Conservation (phyloP, 805 yeast species). For the Metschnikowia colocasiae region DNA sequence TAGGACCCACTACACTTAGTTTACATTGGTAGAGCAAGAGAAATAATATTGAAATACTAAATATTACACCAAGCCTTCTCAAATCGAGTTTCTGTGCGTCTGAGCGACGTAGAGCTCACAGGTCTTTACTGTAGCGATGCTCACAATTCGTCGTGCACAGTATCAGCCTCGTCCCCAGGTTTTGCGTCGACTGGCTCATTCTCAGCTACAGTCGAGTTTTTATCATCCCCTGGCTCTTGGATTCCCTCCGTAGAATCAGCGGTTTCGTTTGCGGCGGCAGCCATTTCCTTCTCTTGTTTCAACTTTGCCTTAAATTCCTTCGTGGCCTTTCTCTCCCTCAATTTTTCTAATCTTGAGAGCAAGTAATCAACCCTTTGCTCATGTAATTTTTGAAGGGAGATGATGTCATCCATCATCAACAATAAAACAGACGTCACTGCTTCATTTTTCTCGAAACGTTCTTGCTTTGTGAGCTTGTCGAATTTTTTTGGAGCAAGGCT, state of each 20-base stretch:
- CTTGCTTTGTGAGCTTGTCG: slow-evolving; percentile 21
- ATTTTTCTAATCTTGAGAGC: slow-evolving; percentile 25
- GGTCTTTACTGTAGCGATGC: background rate
- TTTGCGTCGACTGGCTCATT: slow-evolving; percentile 6
- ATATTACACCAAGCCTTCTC: background rate
- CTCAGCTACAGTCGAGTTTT: slow-evolving; percentile 4
- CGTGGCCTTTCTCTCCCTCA: slow-evolving; percentile 29
- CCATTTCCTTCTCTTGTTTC: slow-evolving; percentile 24
- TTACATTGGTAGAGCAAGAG: background rate
- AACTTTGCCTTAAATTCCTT: slow-evolving; percentile 32
- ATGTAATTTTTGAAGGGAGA: slow-evolving; percentile 29
- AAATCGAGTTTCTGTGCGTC: too few species aligned
- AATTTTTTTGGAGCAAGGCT: slow-evolving; percentile 20
- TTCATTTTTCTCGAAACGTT: slow-evolving; percentile 26
- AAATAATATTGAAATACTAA: background rate
- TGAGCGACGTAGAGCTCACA: background rate
- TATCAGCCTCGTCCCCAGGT: slow-evolving; percentile 2
- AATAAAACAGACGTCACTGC: slow-evolving; percentile 24
- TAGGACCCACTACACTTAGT: background rate
- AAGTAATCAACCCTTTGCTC: slow-evolving; percentile 26
- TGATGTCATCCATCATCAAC: slow-evolving; percentile 28
- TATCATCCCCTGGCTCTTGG: slow-evolving; percentile 2
- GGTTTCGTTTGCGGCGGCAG: slow-evolving; percentile 4
- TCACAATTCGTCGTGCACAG: slow-evolving; percentile 5
- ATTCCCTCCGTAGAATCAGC: background rate